Evolutionary conservation across 2,329 filamentous ascomycete species (phyloP), one percentile per base, ranked within the genome.

Genomic region (Plectosphaerella cucumerina): DNA sequence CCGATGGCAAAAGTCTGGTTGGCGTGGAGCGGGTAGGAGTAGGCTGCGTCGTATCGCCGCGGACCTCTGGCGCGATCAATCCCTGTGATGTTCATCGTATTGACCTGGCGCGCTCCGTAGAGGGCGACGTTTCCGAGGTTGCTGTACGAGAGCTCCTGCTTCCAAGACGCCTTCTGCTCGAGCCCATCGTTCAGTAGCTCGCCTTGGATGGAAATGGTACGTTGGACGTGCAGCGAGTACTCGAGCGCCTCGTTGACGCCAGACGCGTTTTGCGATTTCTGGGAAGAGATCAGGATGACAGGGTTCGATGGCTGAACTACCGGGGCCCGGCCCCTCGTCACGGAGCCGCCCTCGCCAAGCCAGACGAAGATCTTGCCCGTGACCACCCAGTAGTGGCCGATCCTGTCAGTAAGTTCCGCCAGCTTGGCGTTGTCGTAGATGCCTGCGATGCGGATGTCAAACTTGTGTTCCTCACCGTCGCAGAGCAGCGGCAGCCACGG

Each of bases 311-410:
- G 56, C 5, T 58, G 49, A 14, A 73, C 54, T 1, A 35, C 61
- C 1, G 72, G 71, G 11, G 62, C 44, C 1, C 59, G 64, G 12
- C 78, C 80, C 1, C 76, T 83, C 0, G 82, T 84, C 49, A 81
- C 63, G 17, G 73, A 76, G 9, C 65, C 69, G 6, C 65, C 62
- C 3, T 69, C 63, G 58, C 86, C 83, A 1, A 86, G 73, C 82
- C 88, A 94, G n/a, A 91, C 59, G 62, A 94, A 93, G 11, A 93
- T 74, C 65, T 92, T 94, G 37, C 87, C 89, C 0, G 85, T 87
- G 3, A 94, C 78, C 15, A 87, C 78, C 90, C 89, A 94, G 60
- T 82, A 82, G 49, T 75, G 78, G n/a, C 76, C 80, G 3, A 87
- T 81, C 0, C 75, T 76, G 20, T 77, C 65, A 1, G 78, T 79